These are phyloP conservation scores for Fraxinus ornus DNA, from an alignment of 305 asterid species.

Conservation along the genomic window DNA sequence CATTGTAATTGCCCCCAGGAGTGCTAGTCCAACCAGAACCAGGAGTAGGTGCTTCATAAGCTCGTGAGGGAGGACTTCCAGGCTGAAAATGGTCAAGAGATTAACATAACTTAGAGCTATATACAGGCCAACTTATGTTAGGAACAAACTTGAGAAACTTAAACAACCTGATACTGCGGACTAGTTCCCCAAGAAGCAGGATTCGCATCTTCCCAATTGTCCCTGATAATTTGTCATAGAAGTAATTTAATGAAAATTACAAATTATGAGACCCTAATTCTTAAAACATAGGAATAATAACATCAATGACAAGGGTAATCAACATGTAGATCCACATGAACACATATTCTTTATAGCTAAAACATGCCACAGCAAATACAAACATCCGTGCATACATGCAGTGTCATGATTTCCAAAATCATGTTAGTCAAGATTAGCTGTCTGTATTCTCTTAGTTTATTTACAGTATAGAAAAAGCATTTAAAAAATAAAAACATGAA, in stretches of 20 bases:
- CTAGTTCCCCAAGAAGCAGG: slow-evolving; percentile 98
- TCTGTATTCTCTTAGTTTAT: background rate
- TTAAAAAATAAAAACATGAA: background rate
- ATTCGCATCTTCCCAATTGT: slow-evolving; percentile 93
- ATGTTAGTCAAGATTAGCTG: background rate
- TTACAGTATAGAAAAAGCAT: background rate
- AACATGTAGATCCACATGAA: background rate
- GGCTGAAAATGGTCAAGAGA: slow-evolving; percentile 51
- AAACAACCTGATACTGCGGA: slow-evolving; percentile 85
- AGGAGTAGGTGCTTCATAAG: slow-evolving; percentile 99
- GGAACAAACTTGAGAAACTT: slow-evolving; percentile 8
- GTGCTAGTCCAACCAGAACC: slow-evolving; percentile 87
- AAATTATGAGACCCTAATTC: slow-evolving; percentile 6
- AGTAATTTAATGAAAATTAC: slow-evolving; percentile 14
- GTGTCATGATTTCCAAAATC: background rate
- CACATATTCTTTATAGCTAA: background rate
- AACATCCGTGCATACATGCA: background rate
- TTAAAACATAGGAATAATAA: background rate
- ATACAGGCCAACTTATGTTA: background rate
- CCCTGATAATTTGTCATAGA: slow-evolving; percentile 50
- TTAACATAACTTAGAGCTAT: background rate
- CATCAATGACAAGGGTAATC: background rate
- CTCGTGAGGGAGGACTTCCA: slow-evolving; percentile 79
- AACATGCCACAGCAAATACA: background rate
- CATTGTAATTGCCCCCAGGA: slow-evolving; percentile 61